Evolutionary conservation across 73 alveolate species (phyloP), one percentile per base, ranked within the genome.

Genomic region (Paramecium tetraurelia): DNA sequence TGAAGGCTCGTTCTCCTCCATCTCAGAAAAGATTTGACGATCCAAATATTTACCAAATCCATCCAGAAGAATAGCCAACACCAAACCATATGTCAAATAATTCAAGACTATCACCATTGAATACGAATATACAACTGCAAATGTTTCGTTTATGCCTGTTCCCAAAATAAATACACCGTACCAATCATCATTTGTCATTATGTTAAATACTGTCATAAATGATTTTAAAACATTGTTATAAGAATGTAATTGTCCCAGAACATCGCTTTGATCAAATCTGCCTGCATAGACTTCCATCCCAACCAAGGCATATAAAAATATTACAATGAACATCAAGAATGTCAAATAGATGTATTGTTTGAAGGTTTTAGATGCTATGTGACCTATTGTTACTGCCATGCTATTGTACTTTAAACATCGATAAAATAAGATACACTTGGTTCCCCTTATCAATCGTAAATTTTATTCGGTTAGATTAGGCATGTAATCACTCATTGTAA

Each of bases 141-240:
- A 80, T 44, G 57, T 80, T 80, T 80, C 27, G 46, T 80, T 80
- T 9, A 48, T 80, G 12, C n/a, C 20, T 22, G 90, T 27, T 44
- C 76, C 90, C 29, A 80, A 44, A 1, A 44, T 50, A 18, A 80
- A 48, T 11, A 80, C 75, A 16, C 90, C 90, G 43, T 80, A 80
- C 90, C 90, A 80, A 80, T 80, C 90, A 44, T 48, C 90, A 80
- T 80, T 41, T 24, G 90, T 44, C 90, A 80, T 80, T 44, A 80
- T 80, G 46, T 80, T 80, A 6, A 80, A 80, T 3, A 80, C 90
- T 20, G 90, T 80, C 75, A 80, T 41, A 21, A 41, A 46, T 80
- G 90, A 33, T 80, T 80, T 80, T 31, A 80, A 80, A 0, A 43
- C 41, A 44, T 80, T 41, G 20, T 80, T 58, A 80, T 38, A 80